These are phyloP conservation scores for Candida palmyrensis DNA, from an alignment of 805 yeast genomes.

Conservation along the genomic window DNA sequence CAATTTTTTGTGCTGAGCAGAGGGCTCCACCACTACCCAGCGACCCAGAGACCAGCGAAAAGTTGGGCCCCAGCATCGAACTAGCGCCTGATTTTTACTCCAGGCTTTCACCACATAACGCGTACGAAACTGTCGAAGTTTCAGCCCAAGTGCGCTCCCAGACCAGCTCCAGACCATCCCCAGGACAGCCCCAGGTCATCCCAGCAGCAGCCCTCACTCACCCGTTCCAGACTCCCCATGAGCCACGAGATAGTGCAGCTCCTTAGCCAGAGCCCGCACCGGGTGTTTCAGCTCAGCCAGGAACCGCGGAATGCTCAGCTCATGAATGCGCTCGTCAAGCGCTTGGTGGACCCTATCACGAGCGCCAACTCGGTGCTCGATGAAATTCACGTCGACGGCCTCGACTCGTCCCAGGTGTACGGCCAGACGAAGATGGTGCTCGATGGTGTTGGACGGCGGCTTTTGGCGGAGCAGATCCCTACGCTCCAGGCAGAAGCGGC, in stretches of 20 bases:
- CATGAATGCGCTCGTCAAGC: constrained; percentile 38
- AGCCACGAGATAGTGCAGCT: constrained; percentile 14
- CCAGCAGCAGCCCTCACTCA: too few species aligned
- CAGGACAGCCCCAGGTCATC: too few species aligned
- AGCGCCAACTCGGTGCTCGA: constrained; percentile 60
- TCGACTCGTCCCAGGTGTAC: constrained; percentile 89
- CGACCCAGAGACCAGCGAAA: too few species aligned
- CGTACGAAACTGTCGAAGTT: too few species aligned
- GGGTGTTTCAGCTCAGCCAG: constrained; percentile 16
- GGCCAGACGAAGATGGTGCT: constrained; percentile 84
- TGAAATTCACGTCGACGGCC: constrained; percentile 77
- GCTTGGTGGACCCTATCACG: constrained; percentile 55
- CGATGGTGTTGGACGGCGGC: constrained; percentile 66
- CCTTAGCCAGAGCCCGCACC: constrained; percentile 19
- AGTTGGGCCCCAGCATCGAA: too few species aligned
- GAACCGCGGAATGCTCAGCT: constrained; percentile 8
- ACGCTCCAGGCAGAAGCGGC: constrained; percentile 36
- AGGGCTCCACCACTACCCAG: too few species aligned
- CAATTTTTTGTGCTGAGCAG: too few species aligned
- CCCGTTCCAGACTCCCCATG: too few species aligned
- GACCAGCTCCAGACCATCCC: too few species aligned
- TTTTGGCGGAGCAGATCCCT: constrained; percentile 55
- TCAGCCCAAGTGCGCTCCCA: too few species aligned
- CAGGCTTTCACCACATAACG: too few species aligned
- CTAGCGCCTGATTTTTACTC: too few species aligned